Evolutionary conservation across 2,329 filamentous ascomycete genomes (phyloP).

Genomic region (Tolypocladium nubicola): DNA sequence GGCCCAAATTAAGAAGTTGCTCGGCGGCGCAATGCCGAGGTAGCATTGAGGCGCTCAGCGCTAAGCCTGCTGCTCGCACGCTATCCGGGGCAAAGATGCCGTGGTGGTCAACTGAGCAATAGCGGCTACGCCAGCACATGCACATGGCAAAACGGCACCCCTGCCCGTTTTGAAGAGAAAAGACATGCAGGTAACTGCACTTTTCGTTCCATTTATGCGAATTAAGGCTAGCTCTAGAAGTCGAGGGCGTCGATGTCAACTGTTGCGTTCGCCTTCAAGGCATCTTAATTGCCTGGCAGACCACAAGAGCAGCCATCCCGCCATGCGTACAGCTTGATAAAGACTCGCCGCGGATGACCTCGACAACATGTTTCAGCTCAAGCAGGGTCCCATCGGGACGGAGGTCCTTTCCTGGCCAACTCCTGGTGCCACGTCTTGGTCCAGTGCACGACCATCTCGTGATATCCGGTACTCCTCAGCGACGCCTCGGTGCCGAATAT

Average conservation of each 20-base stretch:
- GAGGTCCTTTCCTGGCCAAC: too few relatives aligned
- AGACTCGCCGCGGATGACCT: too few relatives aligned
- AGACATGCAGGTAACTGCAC: too few relatives aligned
- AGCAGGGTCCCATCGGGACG: too few relatives aligned
- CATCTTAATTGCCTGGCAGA: background rate
- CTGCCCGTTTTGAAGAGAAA: too few relatives aligned
- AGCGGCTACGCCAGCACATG: background rate
- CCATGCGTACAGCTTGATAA: background rate
- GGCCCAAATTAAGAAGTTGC: background rate
- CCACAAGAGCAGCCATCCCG: background rate
- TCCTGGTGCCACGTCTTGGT: too few relatives aligned
- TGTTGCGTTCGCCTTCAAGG: too few relatives aligned
- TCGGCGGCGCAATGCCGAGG: background rate
- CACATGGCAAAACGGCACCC: background rate
- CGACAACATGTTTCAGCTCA: too few relatives aligned
- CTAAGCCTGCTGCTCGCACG: background rate
- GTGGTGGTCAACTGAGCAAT: background rate
- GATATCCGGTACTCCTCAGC: too few relatives aligned
- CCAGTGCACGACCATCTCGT: too few relatives aligned
- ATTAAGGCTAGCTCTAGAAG: background rate
- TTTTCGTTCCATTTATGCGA: background rate
- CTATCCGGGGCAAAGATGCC: background rate
- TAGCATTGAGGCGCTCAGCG: background rate
- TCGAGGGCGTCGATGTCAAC: too few relatives aligned
- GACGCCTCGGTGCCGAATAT: too few relatives aligned